These are phyloP conservation scores for Crataegus laevigata DNA, from an alignment of 306 rosid species.

Conservation along the genomic window DNA sequence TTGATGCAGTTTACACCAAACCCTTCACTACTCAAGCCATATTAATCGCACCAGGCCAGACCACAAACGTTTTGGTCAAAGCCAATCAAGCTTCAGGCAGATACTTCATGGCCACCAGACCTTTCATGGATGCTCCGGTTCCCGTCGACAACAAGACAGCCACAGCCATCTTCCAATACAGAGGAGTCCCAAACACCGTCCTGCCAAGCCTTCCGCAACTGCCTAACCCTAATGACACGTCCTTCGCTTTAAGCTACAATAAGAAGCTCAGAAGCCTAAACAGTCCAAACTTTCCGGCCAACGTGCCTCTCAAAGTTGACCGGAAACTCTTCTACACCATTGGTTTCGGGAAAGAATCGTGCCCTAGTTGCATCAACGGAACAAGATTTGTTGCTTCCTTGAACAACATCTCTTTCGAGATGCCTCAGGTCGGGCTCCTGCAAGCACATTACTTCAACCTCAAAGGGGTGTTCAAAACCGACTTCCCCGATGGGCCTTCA, in stretches of 20 bases:
- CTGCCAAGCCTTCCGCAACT: conserved; percentile 60
- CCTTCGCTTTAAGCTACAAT: conserved; percentile 42
- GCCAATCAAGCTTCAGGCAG: conserved; percentile 54
- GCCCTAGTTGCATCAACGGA: conserved; percentile 69
- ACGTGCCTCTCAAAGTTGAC: conserved; percentile 70
- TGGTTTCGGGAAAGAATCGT: conserved; percentile 58
- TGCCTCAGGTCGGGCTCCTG: conserved; percentile 73
- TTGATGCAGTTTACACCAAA: conserved; percentile 82
- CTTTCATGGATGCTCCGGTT: conserved; percentile 67
- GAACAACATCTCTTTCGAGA: conserved; percentile 66
- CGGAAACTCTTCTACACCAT: conserved; percentile 57
- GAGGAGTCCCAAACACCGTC: conserved; percentile 51
- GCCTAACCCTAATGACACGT: conserved; percentile 55
- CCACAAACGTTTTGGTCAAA: conserved; percentile 69
- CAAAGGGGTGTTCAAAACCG: conserved; percentile 60
- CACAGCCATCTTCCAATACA: conserved; percentile 74
- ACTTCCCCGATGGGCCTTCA: conserved; percentile 65
- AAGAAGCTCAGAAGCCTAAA: conserved; percentile 57
- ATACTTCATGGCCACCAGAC: conserved; percentile 62
- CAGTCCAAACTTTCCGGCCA: conserved; percentile 54
- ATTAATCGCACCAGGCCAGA: conserved; percentile 76
- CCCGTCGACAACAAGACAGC: conserved; percentile 68
- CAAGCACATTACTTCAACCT: conserved; percentile 70
- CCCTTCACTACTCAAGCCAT: conserved; percentile 68
- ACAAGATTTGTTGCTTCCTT: conserved; percentile 71